Evolutionary conservation across 176 grass and related monocot species (phyloP).

Genomic region (Themeda triandra): DNA sequence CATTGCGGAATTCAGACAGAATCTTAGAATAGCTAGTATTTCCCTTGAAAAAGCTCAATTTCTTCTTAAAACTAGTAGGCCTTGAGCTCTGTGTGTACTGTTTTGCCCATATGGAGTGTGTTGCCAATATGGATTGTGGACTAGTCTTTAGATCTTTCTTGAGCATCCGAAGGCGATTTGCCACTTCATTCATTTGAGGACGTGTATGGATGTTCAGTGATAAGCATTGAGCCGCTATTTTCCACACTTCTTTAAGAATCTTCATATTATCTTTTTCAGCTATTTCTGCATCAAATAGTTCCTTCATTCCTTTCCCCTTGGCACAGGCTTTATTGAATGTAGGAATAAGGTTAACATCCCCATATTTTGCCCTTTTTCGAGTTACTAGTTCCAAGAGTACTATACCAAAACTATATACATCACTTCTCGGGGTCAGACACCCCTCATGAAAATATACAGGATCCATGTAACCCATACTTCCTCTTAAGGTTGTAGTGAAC

Average conservation of each 20-base stretch:
- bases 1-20: neutral
- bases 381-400: conserved; percentile 17
- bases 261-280: neutral
- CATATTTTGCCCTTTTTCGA: conserved; percentile 15
- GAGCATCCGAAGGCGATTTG: neutral
- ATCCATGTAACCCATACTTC: conserved; percentile 22
- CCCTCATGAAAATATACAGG: conserved; percentile 24
- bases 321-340: neutral
- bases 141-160: neutral
- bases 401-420: conserved; percentile 27
- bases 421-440: conserved; percentile 2
- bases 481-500: conserved; percentile 11
- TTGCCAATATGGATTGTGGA: conserved; percentile 11
- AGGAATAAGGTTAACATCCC: neutral
- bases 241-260: neutral
- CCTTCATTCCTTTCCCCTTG: neutral
- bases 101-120: neutral
- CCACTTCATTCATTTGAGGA: conserved; percentile 25
- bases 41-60: conserved; percentile 11
- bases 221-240: neutral
- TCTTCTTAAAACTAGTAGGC: conserved; percentile 3
- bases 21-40: neutral
- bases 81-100: neutral
- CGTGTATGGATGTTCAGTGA: neutral
- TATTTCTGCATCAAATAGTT: conserved; percentile 19